Evolutionary conservation across 306 rosid genomes (phyloP).

Genomic region (Vigna unguiculata): DNA sequence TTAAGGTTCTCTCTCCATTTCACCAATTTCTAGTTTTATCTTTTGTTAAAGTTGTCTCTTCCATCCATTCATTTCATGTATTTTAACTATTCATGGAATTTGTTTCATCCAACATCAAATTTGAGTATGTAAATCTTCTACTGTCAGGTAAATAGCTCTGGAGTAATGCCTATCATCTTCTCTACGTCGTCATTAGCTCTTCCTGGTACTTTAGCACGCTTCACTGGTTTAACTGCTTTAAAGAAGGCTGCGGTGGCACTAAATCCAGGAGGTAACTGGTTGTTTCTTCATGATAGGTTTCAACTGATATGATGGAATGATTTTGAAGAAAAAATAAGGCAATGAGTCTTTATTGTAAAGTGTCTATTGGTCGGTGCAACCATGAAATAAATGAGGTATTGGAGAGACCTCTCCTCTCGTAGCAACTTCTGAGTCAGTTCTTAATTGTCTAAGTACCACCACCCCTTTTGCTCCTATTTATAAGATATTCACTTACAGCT

Average conservation of each 20-base stretch:
- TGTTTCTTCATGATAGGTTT: not conserved
- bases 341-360: too few relatives aligned
- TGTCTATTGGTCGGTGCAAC: too few relatives aligned
- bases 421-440: too few relatives aligned
- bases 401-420: too few relatives aligned
- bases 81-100: slow-evolving; percentile 18
- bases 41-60: slow-evolving; percentile 28
- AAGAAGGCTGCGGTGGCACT: slow-evolving; percentile 86
- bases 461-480: too few relatives aligned
- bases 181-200: slow-evolving; percentile 95
- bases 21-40: slow-evolving; percentile 32
- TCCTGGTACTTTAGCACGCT: slow-evolving; percentile 96
- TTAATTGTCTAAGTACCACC: too few relatives aligned
- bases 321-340: too few relatives aligned
- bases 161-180: slow-evolving; percentile 97
- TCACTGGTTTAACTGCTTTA: slow-evolving; percentile 79
- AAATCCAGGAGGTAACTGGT: slow-evolving; percentile 82
- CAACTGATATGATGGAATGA: too few relatives aligned
- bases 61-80: slow-evolving; percentile 21
- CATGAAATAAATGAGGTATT: too few relatives aligned
- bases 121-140: slow-evolving; percentile 41
- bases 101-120: slow-evolving; percentile 9
- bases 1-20: slow-evolving; percentile 68
- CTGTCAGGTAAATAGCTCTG: slow-evolving; percentile 93
- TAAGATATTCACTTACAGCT: too few relatives aligned